These are phyloP conservation scores for Glycine tomentella DNA, from an alignment of 306 rosid species.

Conservation along the genomic window DNA sequence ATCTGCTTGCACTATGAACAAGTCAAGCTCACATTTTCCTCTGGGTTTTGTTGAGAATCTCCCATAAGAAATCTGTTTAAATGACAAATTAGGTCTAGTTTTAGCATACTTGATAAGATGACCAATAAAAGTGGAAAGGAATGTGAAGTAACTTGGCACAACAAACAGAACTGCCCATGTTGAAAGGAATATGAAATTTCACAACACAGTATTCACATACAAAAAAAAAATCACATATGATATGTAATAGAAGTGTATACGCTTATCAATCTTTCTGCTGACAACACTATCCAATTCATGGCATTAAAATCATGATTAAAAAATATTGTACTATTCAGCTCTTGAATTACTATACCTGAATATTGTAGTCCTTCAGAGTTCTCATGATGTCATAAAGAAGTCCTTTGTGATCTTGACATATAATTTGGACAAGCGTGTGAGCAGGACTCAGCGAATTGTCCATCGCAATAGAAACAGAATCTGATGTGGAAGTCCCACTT, in stretches of 20 bases:
- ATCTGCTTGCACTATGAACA: conserved; percentile 91
- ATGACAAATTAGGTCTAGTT: conserved; percentile 27
- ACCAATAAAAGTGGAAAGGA: neutral
- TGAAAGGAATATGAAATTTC: conserved; percentile 15
- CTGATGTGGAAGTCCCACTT: conserved; percentile 58
- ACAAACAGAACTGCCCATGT: neutral
- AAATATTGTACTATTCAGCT: neutral
- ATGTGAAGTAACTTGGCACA: neutral
- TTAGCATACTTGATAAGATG: conserved; percentile 31
- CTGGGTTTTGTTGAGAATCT: conserved; percentile 67
- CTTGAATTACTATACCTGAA: conserved; percentile 66
- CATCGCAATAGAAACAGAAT: conserved; percentile 61
- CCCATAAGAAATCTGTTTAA: conserved; percentile 89
- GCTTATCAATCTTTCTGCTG: conserved; percentile 8
- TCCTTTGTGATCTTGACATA: conserved; percentile 91
- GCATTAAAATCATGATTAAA: conserved; percentile 1
- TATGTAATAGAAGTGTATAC: conserved; percentile 1
- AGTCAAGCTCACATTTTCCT: conserved; percentile 83
- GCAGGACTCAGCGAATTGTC: conserved; percentile 88
- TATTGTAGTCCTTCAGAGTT: conserved; percentile 86
- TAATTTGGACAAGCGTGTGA: conserved; percentile 91
- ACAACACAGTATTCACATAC: neutral
- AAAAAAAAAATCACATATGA: neutral
- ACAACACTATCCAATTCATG: neutral
- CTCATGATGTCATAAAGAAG: conserved; percentile 96